Evolutionary conservation across 306 rosid genomes (phyloP), one percentile per base, ranked within the genome.

Genomic region (Alnus rubra): DNA sequence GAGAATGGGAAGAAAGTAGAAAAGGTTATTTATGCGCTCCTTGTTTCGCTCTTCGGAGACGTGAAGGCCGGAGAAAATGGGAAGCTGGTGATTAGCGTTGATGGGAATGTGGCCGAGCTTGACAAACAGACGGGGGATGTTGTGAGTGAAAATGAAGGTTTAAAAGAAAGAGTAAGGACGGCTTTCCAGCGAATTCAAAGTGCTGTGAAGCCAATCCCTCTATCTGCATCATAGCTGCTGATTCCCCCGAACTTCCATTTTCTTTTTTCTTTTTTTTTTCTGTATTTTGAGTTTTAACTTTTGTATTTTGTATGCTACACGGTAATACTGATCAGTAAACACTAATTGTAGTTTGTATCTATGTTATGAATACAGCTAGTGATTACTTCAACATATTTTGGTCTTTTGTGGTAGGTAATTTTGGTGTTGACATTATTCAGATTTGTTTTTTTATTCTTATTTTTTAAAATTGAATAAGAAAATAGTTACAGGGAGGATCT

Each of bases 61-160:
- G n/a, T n/a, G n/a, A n/a, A n/a, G n/a, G n/a, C n/a, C n/a, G n/a
- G n/a, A n/a, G n/a, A n/a, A n/a, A n/a, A n/a, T n/a, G n/a, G n/a
- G n/a, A n/a, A n/a, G n/a, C n/a, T n/a, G n/a, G n/a, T n/a, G n/a
- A n/a, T n/a, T n/a, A n/a, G n/a, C n/a, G n/a, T n/a, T n/a, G n/a
- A n/a, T n/a, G n/a, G n/a, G n/a, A n/a, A n/a, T n/a, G n/a, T n/a
- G n/a, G n/a, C n/a, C n/a, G n/a, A n/a, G n/a, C n/a, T n/a, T n/a
- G n/a, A n/a, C n/a, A n/a, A n/a, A n/a, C n/a, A n/a, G n/a, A n/a
- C n/a, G n/a, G n/a, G n/a, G n/a, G n/a, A n/a, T n/a, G n/a, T n/a
- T n/a, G n/a, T 83, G 79, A 87, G 97, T 82, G 91, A 91, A 80
- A 92, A 94, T 75, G 98, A 94, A 80, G 97, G 92, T 78, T 94